A percentile compares a stretch with the other conserved stretches of the same genome.
Evolutionary conservation across 345 rosid genomes (phyloP).

Genomic region (Gossypium mustelinum): DNA sequence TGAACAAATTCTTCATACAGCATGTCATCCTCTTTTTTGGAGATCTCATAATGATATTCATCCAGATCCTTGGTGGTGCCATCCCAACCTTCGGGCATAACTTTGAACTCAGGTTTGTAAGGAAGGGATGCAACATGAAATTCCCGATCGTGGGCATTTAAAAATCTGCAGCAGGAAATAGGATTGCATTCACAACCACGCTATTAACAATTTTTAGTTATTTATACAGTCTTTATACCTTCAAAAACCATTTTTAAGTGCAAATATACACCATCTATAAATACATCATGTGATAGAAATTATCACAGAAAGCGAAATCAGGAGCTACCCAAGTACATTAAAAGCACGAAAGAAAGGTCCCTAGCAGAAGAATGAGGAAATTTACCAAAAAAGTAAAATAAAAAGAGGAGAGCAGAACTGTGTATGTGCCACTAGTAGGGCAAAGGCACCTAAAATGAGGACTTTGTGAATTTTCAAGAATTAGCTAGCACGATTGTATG

Average conservation of each 20-base stretch:
- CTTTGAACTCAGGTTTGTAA: constrained; percentile 91
- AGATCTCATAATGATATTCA: constrained; percentile 94
- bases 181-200: background rate
- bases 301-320: background rate
- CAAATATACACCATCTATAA: background rate
- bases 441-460: background rate
- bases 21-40: constrained; percentile 95
- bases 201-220: too few relatives aligned
- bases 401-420: background rate
- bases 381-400: background rate
- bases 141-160: constrained; percentile 80
- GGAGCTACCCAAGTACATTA: background rate
- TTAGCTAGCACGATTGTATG: background rate
- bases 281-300: background rate
- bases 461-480: background rate
- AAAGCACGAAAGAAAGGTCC: background rate
- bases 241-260: background rate
- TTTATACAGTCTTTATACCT: background rate
- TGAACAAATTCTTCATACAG: constrained; percentile 80
- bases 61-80: constrained; percentile 84
- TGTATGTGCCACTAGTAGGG: background rate
- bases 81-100: constrained; percentile 99
- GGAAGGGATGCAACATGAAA: constrained; percentile 95
- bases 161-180: constrained; percentile 48
- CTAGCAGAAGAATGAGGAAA: background rate